Evolutionary conservation across 2,329 filamentous ascomycete species (phyloP).

Genomic region (Fusarium tupiense): DNA sequence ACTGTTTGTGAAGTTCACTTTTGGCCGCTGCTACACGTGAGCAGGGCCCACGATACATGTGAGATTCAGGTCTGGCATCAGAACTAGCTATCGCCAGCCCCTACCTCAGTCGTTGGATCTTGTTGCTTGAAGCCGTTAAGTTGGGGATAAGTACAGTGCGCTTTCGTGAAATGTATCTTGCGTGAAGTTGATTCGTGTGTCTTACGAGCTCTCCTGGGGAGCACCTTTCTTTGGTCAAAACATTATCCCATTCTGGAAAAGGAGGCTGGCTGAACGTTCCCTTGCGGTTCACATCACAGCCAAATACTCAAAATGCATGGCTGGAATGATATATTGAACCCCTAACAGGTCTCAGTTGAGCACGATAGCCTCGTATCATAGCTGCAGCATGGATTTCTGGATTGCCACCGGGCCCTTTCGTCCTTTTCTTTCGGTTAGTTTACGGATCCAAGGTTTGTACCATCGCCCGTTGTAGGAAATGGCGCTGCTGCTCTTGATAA

Average conservation of each 20-base stretch:
- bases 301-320: background rate
- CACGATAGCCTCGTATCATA: background rate
- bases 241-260: background rate
- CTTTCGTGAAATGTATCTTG: too few relatives aligned
- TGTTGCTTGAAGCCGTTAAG: background rate
- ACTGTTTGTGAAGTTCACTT: too few relatives aligned
- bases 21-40: too few relatives aligned
- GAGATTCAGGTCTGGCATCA: background rate
- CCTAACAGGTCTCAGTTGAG: background rate
- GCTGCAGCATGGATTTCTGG: background rate
- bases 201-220: background rate
- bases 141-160: background rate
- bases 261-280: background rate
- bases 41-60: background rate
- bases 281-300: background rate
- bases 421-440: background rate
- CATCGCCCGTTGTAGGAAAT: background rate
- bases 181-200: background rate
- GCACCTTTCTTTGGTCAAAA: background rate
- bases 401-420: rapidly evolving
- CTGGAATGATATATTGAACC: background rate
- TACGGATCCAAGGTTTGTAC: rapidly evolving
- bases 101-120: background rate
- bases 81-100: background rate
- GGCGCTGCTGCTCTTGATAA: background rate